phyloP scores from a whole-genome alignment of 352 stramenopile genomes.

The Aphanomyces stellatus region DNA sequence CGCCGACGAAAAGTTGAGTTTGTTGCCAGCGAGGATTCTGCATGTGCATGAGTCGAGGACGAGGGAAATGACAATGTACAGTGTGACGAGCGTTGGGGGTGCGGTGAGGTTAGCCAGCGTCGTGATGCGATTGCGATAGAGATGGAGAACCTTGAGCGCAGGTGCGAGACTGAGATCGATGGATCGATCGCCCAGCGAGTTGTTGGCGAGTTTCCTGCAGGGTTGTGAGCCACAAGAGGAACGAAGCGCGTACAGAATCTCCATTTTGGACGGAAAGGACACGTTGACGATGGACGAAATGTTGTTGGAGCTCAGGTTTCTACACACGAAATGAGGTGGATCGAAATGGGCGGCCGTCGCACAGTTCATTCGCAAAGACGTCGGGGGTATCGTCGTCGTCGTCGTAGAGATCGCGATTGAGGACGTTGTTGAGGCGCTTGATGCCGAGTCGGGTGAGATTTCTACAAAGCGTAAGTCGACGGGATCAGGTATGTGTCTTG shows the following conservation, averaged over 20 bases:
- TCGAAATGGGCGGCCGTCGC: neutral
- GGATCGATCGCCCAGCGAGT: neutral
- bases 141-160: neutral
- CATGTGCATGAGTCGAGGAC: too few species aligned
- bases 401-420: neutral
- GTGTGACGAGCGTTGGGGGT: neutral
- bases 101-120: neutral
- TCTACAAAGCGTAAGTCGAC: too few species aligned
- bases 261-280: constrained; percentile 2
- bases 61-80: too few species aligned
- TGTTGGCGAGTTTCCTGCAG: neutral
- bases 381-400: neutral
- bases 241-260: neutral
- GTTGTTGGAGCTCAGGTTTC: neutral
- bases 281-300: neutral
- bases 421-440: neutral
- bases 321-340: neutral
- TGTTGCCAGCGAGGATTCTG: too few species aligned
- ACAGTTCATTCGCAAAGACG: neutral
- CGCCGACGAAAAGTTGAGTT: too few species aligned
- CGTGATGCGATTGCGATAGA: neutral
- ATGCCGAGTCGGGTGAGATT: neutral
- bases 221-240: too few species aligned
- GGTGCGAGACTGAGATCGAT: neutral
- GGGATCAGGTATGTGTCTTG: neutral